phyloP scores from a whole-genome alignment of 1,284 basidiomycete genomes.

The Quambalaria eucalypti region DNA sequence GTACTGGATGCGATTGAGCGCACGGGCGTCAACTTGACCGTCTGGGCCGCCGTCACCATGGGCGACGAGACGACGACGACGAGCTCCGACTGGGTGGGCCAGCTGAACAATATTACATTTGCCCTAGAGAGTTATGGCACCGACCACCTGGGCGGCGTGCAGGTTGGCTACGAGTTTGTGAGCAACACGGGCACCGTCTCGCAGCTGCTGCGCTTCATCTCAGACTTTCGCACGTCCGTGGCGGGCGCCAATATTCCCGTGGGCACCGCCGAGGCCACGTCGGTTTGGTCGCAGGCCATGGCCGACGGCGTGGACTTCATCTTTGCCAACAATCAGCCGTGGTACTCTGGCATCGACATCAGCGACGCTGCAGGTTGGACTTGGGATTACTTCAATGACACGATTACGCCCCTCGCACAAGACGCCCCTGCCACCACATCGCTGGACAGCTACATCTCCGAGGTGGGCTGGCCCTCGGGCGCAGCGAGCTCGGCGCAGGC shows the following conservation, averaged over 20 bases:
- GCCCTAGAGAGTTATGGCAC: slow-evolving; percentile 71
- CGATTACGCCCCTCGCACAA: not conserved
- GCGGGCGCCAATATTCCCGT: slow-evolving; percentile 57
- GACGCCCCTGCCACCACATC: not conserved
- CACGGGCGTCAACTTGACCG: slow-evolving; percentile 76
- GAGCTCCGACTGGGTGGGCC: slow-evolving; percentile 55
- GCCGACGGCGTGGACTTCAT: slow-evolving; percentile 58
- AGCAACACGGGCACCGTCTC: slow-evolving; percentile 16
- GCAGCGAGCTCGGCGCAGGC: slow-evolving; percentile 18
- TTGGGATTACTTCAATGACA: slow-evolving; percentile 11
- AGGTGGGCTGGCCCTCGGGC: slow-evolving; percentile 87
- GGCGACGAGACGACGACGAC: slow-evolving; percentile 54
- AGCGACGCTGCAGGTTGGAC: slow-evolving; percentile 64
- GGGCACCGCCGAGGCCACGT: slow-evolving; percentile 81
- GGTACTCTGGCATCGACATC: slow-evolving; percentile 60
- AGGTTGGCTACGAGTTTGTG: slow-evolving; percentile 50
- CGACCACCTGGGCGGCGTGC: slow-evolving; percentile 67
- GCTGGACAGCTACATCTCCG: slow-evolving; percentile 65
- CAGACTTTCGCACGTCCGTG: slow-evolving; percentile 56
- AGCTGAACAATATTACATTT: slow-evolving; percentile 59
- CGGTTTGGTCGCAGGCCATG: slow-evolving; percentile 60
- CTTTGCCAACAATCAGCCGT: slow-evolving; percentile 57
- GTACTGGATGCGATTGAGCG: slow-evolving; percentile 70
- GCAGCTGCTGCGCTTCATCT: slow-evolving; percentile 59
- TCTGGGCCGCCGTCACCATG: slow-evolving; percentile 62